phyloP scores from a whole-genome alignment of 306 rosid genomes.

The Trifolium subterraneum region DNA sequence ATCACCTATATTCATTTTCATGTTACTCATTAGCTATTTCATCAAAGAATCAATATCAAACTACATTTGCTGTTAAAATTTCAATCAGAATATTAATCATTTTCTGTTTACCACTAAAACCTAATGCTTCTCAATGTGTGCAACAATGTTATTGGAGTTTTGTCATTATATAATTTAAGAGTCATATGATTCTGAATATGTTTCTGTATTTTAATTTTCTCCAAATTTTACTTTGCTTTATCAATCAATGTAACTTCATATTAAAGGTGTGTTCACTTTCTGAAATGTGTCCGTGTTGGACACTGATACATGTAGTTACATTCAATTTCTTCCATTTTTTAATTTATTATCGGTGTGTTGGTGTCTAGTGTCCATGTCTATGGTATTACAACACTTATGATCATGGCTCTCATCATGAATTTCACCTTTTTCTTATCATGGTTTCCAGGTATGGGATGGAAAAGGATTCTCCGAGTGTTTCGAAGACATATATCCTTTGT shows the following conservation, averaged over 20 bases:
- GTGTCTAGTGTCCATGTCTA: background rate
- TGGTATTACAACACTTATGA: background rate
- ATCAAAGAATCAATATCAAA: slow-evolving; percentile 20
- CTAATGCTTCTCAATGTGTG: background rate
- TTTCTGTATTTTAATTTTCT: slow-evolving; percentile 27
- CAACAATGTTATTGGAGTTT: background rate
- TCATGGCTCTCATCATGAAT: slow-evolving; percentile 34
- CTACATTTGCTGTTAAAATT: slow-evolving; percentile 9
- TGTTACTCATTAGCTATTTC: slow-evolving; percentile 7
- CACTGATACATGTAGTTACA: background rate
- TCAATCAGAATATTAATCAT: background rate
- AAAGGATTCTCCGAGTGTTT: slow-evolving; percentile 71
- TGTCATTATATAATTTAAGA: background rate
- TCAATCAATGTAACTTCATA: background rate
- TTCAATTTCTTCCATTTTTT: background rate
- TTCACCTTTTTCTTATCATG: slow-evolving; percentile 18
- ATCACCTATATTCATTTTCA: background rate
- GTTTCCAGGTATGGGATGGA: slow-evolving; percentile 83
- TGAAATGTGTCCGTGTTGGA: background rate
- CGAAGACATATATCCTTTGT: slow-evolving; percentile 87
- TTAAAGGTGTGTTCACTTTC: background rate
- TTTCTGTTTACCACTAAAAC: slow-evolving; percentile 1
- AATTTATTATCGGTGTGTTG: background rate
- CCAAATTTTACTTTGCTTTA: slow-evolving; percentile 17
- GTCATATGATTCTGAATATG: slow-evolving; percentile 1